These are phyloP conservation scores for Pneumocystis sp. DNA, from an alignment of 1,139 yeast species.

Conservation along the genomic window DNA sequence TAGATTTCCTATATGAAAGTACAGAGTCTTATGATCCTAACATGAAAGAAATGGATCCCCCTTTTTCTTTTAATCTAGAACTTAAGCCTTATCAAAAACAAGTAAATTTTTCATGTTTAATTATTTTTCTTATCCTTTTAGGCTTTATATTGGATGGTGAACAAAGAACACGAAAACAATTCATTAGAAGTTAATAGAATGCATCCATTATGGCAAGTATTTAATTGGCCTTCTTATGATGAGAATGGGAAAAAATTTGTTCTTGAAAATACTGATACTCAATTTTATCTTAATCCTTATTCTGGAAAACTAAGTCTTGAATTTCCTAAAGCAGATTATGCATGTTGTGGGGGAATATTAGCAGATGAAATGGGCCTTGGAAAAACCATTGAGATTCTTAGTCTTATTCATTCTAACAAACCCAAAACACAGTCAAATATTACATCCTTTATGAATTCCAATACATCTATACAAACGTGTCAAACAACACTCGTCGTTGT, in stretches of 20 bases:
- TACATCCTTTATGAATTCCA: constrained; percentile 2
- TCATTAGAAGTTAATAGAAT: constrained; percentile 36
- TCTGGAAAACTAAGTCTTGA: constrained; percentile 64
- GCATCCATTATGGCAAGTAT: constrained; percentile 80
- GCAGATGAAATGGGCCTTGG: constrained; percentile 98
- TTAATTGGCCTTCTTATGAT: constrained; percentile 49
- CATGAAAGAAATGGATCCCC: constrained; percentile 51
- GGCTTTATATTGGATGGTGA: constrained; percentile 27
- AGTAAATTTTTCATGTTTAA: constrained; percentile 11
- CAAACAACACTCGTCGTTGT: constrained; percentile 67
- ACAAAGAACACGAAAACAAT: constrained; percentile 35
- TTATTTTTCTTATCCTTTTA: not conserved
- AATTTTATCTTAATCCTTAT: constrained; percentile 66
- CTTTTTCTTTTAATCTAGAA: constrained; percentile 37
- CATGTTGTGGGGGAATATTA: constrained; percentile 71
- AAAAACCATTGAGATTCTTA: constrained; percentile 70
- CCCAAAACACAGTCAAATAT: constrained; percentile 4
- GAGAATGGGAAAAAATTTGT: not conserved
- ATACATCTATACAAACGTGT: constrained; percentile 36
- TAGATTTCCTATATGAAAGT: constrained; percentile 57
- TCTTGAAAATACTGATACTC: constrained; percentile 10
- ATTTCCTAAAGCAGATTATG: constrained; percentile 36
- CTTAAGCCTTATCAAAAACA: constrained; percentile 63
- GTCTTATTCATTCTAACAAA: constrained; percentile 38
- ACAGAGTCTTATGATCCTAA: constrained; percentile 33